Evolutionary conservation across 345 rosid species (phyloP).

Genomic region (Zanthoxylum bungeanum): DNA sequence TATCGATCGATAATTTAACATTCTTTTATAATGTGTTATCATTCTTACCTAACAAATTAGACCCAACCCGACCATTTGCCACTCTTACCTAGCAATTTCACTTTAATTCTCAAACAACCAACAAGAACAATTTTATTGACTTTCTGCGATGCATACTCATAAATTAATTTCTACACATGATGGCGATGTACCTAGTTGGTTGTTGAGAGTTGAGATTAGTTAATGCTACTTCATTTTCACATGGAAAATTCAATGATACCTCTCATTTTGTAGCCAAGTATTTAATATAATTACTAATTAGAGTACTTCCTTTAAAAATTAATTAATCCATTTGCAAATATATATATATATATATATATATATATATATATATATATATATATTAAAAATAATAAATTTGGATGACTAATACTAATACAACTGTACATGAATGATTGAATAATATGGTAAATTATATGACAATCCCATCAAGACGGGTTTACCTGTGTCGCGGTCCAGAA

Average conservation of each 20-base stretch:
- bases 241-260: neutral
- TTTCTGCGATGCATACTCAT: neutral
- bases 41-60: too few relatives aligned
- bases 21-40: too few relatives aligned
- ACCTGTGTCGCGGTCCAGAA: too few relatives aligned
- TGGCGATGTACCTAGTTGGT: neutral
- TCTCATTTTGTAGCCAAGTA: neutral
- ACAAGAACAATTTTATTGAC: neutral
- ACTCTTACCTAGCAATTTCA: too few relatives aligned
- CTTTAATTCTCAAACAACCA: neutral
- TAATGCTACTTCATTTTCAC: constrained; percentile 11
- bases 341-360: too few relatives aligned
- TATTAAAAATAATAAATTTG: too few relatives aligned
- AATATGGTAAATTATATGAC: neutral
- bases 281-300: too few relatives aligned
- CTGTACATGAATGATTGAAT: neutral
- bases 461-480: too few relatives aligned
- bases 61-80: too few relatives aligned
- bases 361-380: too few relatives aligned
- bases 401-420: too few relatives aligned
- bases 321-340: neutral
- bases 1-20: too few relatives aligned
- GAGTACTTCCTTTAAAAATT: neutral
- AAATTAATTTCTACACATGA: neutral
- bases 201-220: neutral